Conservation (phyloP, 345 rosid genomes). For the Diplotaxis tenuifolia region DNA sequence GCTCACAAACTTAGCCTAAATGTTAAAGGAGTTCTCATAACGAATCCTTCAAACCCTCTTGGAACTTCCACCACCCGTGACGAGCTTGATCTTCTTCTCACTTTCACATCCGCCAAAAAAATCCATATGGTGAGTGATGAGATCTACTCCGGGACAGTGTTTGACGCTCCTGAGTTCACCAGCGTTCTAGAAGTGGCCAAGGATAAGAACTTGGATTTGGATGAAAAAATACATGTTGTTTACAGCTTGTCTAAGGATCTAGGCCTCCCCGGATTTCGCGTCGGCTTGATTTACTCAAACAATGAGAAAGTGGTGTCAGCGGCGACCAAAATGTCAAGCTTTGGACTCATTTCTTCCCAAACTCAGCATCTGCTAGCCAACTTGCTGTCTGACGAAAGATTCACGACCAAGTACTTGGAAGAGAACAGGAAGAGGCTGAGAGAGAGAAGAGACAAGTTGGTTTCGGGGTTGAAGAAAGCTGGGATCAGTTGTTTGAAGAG, state of each 20-base stretch:
- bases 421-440: constrained; percentile 60
- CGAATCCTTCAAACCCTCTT: constrained; percentile 89
- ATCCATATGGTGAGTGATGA: constrained; percentile 81
- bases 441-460: constrained; percentile 49
- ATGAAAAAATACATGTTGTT: constrained; percentile 60
- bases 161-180: constrained; percentile 51
- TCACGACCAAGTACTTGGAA: constrained; percentile 49
- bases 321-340: constrained; percentile 91
- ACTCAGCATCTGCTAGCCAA: constrained; percentile 64
- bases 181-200: constrained; percentile 59
- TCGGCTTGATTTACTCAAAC: constrained; percentile 75
- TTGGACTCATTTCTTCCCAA: constrained; percentile 82
- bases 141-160: constrained; percentile 75
- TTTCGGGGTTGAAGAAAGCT: constrained; percentile 52
- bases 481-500: constrained; percentile 63
- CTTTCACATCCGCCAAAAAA: constrained; percentile 44
- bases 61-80: constrained; percentile 64
- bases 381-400: constrained; percentile 60
- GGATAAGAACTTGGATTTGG: constrained; percentile 34
- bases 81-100: constrained; percentile 56
- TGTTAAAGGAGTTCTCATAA: constrained; percentile 69
- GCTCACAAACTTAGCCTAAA: constrained; percentile 52
- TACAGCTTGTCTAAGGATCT: constrained; percentile 85
- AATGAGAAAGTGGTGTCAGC: constrained; percentile 57
- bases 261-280: constrained; percentile 88